Conservation (phyloP, 345 rosid genomes). For the Rhodomyrtus tomentosa region DNA sequence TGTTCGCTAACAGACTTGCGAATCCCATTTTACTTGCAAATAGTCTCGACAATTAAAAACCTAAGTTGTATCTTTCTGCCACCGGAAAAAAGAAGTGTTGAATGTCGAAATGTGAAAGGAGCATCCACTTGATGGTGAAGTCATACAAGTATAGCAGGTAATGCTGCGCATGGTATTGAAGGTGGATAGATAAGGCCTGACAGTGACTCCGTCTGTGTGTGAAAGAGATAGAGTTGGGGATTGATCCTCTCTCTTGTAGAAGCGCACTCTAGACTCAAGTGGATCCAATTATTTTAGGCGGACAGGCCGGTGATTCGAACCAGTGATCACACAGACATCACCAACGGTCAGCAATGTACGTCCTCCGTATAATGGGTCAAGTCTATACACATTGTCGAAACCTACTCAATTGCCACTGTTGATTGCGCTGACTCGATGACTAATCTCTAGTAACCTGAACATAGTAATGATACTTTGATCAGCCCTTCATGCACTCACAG, state of each 20-base stretch:
- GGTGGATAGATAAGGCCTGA: not conserved
- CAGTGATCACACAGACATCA: not conserved
- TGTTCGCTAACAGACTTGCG: not conserved
- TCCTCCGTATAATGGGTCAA: not conserved
- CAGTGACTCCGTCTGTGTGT: not conserved
- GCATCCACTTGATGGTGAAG: not conserved
- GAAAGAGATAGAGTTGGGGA: not conserved
- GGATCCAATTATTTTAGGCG: not conserved
- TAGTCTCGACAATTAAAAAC: not conserved
- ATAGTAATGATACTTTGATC: not conserved
- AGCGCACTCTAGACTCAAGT: not conserved
- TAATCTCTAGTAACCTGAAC: not conserved
- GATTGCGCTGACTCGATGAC: not conserved
- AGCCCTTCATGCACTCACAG: not conserved
- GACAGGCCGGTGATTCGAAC: not conserved
- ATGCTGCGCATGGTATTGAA: not conserved
- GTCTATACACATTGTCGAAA: not conserved
- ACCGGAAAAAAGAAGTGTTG: not conserved
- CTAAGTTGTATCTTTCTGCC: not conserved
- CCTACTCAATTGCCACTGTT: not conserved
- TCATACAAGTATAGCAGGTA: not conserved
- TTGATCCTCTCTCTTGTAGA: not conserved
- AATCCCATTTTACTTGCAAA: not conserved
- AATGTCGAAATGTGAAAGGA: not conserved
- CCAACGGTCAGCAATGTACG: not conserved